phyloP scores from a whole-genome alignment of 208 protist species.

The Leishmania amazonensis region DNA sequence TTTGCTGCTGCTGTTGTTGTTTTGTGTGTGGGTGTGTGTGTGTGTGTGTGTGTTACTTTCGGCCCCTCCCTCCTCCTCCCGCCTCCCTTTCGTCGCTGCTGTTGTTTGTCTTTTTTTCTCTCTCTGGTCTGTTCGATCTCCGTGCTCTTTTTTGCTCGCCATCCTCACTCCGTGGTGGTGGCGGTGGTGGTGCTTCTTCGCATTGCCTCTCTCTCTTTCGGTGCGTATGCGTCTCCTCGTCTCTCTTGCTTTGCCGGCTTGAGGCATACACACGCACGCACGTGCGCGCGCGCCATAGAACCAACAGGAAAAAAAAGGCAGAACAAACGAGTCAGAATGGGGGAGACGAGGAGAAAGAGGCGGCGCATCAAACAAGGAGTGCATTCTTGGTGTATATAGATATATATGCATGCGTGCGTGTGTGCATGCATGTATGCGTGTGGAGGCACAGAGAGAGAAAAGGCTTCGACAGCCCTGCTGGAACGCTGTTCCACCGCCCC shows the following conservation, averaged over 20 bases:
- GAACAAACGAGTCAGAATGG: background rate
- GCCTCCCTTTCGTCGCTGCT: background rate
- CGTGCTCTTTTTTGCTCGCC: background rate
- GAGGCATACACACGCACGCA: too few species aligned
- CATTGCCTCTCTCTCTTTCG: too few species aligned
- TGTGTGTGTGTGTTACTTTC: background rate
- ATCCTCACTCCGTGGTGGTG: background rate
- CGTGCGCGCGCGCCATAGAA: too few species aligned
- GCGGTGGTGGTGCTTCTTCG: too few species aligned
- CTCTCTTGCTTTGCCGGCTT: too few species aligned
- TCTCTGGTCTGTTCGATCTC: background rate
- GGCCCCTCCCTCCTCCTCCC: background rate
- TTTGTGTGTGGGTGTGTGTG: background rate
- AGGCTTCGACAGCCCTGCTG: too few species aligned
- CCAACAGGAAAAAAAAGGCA: background rate
- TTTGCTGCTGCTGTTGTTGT: background rate
- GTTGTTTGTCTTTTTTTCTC: conserved; percentile 8
- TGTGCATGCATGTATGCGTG: background rate
- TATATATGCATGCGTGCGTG: background rate
- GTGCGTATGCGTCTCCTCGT: too few species aligned
- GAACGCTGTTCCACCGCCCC: too few species aligned
- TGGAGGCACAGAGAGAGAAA: background rate
- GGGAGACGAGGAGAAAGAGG: background rate
- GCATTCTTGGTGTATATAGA: background rate
- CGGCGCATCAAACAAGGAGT: background rate